Evolutionary conservation across 2,329 filamentous ascomycete species (phyloP).

Genomic region (Chaetomiaceae sp.): DNA sequence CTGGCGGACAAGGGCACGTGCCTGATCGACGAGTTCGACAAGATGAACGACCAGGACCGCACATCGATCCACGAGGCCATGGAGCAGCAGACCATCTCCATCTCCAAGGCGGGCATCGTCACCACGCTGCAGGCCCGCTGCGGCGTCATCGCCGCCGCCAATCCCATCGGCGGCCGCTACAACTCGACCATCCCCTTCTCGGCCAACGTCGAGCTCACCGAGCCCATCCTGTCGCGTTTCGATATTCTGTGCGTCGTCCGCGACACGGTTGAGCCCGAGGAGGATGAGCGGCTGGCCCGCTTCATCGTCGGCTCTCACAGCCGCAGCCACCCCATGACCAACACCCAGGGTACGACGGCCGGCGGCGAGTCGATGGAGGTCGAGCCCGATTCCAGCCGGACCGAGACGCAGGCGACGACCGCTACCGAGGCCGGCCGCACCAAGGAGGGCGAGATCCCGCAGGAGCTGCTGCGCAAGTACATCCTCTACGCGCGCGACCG

Average conservation of each 20-base stretch:
- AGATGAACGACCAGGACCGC: constrained; percentile 99
- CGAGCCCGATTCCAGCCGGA: constrained; percentile 36
- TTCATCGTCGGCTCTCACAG: constrained; percentile 95
- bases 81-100: constrained; percentile 99
- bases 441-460: constrained; percentile 69
- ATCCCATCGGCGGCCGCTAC: constrained; percentile 92
- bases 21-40: constrained; percentile 98
- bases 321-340: constrained; percentile 63
- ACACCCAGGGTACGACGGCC: constrained; percentile 36
- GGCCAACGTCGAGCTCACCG: constrained; percentile 92
- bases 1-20: constrained; percentile 92
- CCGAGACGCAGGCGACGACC: constrained; percentile 38
- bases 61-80: constrained; percentile 99
- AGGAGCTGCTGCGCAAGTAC: constrained; percentile 89
- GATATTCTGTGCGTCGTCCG: constrained; percentile 95
- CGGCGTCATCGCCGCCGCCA: constrained; percentile 92
- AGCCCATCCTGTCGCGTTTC: constrained; percentile 96
- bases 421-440: constrained; percentile 20
- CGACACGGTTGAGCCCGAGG: constrained; percentile 84
- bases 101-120: constrained; percentile 96
- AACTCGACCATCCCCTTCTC: constrained; percentile 95
- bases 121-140: constrained; percentile 94
- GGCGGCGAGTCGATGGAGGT: constrained; percentile 54
- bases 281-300: constrained; percentile 87
- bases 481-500: constrained; percentile 91